Base-by-base conservation (phyloP, 1,284 basidiomycete genomes). In the Tetrapyrgos nigripes region DNA sequence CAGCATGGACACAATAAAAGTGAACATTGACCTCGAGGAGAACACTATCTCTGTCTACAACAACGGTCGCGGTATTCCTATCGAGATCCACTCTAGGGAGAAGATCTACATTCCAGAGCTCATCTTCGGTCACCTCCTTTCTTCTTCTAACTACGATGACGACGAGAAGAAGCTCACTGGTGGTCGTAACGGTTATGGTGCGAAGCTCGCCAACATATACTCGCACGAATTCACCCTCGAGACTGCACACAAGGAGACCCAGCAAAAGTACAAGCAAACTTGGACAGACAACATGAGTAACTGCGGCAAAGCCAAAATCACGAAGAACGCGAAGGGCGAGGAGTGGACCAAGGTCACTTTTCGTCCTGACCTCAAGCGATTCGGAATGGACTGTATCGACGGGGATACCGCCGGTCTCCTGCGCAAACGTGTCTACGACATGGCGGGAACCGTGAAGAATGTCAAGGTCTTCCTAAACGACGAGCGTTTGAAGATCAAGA, bases 151-250 rank as follows among this genome's bases (percentile, higher is more conserved):
- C 78, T 99, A 98, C 71, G 97, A 99, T 73, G 97, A 99, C 69
- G 93, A 96, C 74, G 96, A 99, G 79, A 98, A 96, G 83, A 99
- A 98, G 78, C 86, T 99, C 50, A 98, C 96, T 1, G 97, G 97
- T 78, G 97, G 97, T 76, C 88, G 97, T 70, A 99, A 99, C 72
- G 97, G 97, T 72, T 99, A 96, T 70, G 97, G 97, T 71, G 97
- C 97, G 53, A 98, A 99, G 76, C 85, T 99, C 49, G 92, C 97
- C 61, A 99, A 99, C 78, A 98, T 99, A 69, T 99, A 99, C 79
- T 99, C 97, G 3, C 90, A 86, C 64, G 93, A 97, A 75, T 99
- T 99, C 76, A 93, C 89, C n/a, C 83, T 99, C 70, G 97, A 99
- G 70, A 99, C 97, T 2, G 97, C 96, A 8, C 94, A 98, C 80